Evolutionary conservation across 352 stramenopile genomes (phyloP).

Genomic region (Thalassiosira pacifica): DNA sequence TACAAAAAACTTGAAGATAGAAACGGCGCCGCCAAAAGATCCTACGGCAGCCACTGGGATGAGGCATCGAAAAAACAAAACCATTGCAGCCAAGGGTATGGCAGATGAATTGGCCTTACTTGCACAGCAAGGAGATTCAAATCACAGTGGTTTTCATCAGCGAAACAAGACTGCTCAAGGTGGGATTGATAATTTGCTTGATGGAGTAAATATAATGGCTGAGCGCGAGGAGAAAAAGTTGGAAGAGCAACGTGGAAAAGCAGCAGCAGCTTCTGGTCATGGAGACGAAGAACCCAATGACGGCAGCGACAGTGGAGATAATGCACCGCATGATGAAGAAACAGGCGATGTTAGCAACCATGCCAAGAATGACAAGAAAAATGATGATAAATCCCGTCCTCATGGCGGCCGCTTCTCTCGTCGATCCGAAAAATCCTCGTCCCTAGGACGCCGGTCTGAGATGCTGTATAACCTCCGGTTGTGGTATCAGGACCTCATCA

Average conservation of each 20-base stretch:
- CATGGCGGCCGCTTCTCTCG: background rate
- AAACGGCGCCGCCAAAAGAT: too few relatives aligned
- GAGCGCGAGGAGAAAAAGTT: slow-evolving; percentile 24
- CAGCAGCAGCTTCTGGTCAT: too few relatives aligned
- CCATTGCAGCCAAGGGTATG: slow-evolving; percentile 55
- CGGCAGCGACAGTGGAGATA: background rate
- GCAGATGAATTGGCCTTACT: slow-evolving; percentile 57
- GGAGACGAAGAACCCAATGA: slow-evolving; percentile 14
- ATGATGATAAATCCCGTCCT: too few relatives aligned
- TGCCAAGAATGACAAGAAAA: too few relatives aligned
- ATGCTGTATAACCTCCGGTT: slow-evolving; percentile 29
- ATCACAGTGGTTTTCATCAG: background rate
- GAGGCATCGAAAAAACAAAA: slow-evolving; percentile 36
- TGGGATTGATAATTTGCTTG: slow-evolving; percentile 60
- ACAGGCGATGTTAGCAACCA: slow-evolving; percentile 26
- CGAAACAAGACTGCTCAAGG: background rate
- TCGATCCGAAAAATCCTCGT: background rate
- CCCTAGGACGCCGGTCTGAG: slow-evolving; percentile 12
- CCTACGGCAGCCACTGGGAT: slow-evolving; percentile 28
- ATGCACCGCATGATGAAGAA: slow-evolving; percentile 56
- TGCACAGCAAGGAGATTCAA: slow-evolving; percentile 18
- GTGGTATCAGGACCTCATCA: slow-evolving; percentile 60
- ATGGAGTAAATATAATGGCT: slow-evolving; percentile 34
- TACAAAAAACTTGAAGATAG: too few relatives aligned
- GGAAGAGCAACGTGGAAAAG: too few relatives aligned